Percentiles rank a stretch among this genome's conserved stretches.
Evolutionary conservation across 768 basidiomycete genomes (phyloP).

Genomic region (Tricholoma furcatifolium): DNA sequence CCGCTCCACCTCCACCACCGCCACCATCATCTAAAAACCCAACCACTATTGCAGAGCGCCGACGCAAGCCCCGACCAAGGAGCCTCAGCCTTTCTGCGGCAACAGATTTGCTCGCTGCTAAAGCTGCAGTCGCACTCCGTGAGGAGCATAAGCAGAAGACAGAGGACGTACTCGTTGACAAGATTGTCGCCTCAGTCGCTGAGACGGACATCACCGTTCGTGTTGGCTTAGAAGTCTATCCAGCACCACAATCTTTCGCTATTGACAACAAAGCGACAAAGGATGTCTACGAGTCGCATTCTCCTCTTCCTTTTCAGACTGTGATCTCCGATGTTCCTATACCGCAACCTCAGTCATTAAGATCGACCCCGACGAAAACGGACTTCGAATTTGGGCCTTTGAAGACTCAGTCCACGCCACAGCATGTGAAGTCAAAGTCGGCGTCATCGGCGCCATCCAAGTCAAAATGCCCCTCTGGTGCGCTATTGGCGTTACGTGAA

Average conservation of each 20-base stretch:
- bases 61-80: slow-evolving; percentile 13
- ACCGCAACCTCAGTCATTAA: neutral
- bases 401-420: neutral
- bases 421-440: slow-evolving; percentile 5
- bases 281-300: slow-evolving; percentile 9
- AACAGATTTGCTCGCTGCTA: slow-evolving; percentile 7
- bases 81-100: slow-evolving; percentile 18
- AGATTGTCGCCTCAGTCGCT: neutral
- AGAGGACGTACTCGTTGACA: neutral
- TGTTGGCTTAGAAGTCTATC: neutral
- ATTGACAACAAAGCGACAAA: slow-evolving; percentile 10
- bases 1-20: neutral
- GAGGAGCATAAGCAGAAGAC: neutral
- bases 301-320: slow-evolving; percentile 15
- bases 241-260: neutral
- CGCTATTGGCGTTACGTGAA: slow-evolving; percentile 2
- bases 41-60: slow-evolving; percentile 13
- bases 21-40: neutral
- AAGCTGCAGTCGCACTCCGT: neutral
- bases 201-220: neutral
- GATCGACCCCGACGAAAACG: slow-evolving; percentile 2
- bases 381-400: neutral
- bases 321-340: neutral
- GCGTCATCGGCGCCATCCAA: neutral
- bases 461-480: neutral